Base-by-base conservation (phyloP, 441 rosid species). In the Corymbia citriodora region DNA sequence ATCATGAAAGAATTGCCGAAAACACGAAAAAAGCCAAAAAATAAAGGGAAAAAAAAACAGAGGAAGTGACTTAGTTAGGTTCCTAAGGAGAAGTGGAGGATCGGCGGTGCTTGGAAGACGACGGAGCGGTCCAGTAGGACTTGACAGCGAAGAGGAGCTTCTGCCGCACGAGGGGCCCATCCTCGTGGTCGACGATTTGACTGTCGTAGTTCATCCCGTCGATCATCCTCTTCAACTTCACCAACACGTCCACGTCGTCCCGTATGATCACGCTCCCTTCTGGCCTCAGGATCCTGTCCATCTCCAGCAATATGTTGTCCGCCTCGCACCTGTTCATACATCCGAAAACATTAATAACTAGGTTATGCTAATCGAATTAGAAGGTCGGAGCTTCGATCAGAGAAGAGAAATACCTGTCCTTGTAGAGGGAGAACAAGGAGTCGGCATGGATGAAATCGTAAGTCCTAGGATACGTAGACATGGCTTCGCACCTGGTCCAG, bases 401-500 rank as follows among this genome's bases (percentile, higher is more conserved):
- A 36, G 49, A 57, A 25, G 68, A 55, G 72, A 31, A 36, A 31
- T 55, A 55, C 88, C 70, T 87, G 48, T 87, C 65, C 65, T 2
- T 55, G 89, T 95, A 96, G 82, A 96, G 95, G 72, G 88, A 93
- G 59, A 95, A 92, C 50, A 95, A 88, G 3, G 93, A 93, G 74
- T 92, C 94, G n/a, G 95, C 95, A 94, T 97, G 99, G 81, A 97
- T 95, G 88, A 97, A 93, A 89, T 97, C 99, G 31, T 95, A 97
- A 27, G 98, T 97, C 91, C 99, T 94, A 31, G 98, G 99, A 93
- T 97, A 97, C 29, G 99, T 97, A 23, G 99, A 97, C 97, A 97
- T 96, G 81, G 99, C 99, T 93, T 97, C 99, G 33, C 99, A 97
- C 99, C 99, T 96, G 92, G 74, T 90, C 15, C 29, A 48, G 55